Evolutionary conservation across 768 basidiomycete species (phyloP).

Genomic region (Leucosporidium yakuticum): DNA sequence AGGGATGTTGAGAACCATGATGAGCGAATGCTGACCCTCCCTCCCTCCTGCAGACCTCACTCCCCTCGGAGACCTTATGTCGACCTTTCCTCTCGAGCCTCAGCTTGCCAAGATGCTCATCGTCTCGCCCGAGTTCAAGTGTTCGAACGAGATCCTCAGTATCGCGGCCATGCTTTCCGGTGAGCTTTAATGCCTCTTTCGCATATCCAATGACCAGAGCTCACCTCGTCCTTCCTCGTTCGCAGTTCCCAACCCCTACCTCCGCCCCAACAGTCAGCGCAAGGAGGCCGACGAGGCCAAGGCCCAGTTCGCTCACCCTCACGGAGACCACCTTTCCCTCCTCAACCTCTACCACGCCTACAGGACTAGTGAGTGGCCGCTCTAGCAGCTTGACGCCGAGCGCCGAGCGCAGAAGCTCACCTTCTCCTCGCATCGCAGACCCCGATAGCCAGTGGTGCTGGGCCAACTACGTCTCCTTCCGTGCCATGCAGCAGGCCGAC

Average conservation of each 20-base stretch:
- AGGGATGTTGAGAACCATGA: no score
- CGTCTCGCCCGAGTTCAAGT: slow-evolving; percentile 86
- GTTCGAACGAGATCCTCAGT: slow-evolving; percentile 90
- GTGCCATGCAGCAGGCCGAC: slow-evolving; percentile 81
- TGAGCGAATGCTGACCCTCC: not conserved
- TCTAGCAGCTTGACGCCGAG: not conserved
- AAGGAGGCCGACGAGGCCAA: slow-evolving; percentile 92
- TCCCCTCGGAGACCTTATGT: slow-evolving; percentile 80
- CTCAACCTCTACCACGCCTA: slow-evolving; percentile 95
- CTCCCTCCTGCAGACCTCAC: slow-evolving; percentile 54
- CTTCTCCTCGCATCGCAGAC: slow-evolving; percentile 5
- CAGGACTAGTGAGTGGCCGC: slow-evolving; percentile 57
- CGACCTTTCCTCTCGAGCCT: slow-evolving; percentile 97
- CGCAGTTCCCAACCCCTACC: slow-evolving; percentile 85
- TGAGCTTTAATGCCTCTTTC: slow-evolving; percentile 42
- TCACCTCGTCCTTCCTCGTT: not conserved
- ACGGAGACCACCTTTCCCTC: slow-evolving; percentile 91
- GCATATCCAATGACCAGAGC: not conserved
- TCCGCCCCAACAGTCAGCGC: slow-evolving; percentile 77
- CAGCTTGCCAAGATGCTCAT: slow-evolving; percentile 94
- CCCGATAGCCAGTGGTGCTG: slow-evolving; percentile 81
- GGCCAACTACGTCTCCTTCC: slow-evolving; percentile 75
- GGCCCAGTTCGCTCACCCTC: slow-evolving; percentile 76
- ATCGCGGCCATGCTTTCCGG: slow-evolving; percentile 96
- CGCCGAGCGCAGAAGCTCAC: not conserved